These are phyloP conservation scores for Quercus phellos DNA, from an alignment of 331 rosid species.

Conservation along the genomic window DNA sequence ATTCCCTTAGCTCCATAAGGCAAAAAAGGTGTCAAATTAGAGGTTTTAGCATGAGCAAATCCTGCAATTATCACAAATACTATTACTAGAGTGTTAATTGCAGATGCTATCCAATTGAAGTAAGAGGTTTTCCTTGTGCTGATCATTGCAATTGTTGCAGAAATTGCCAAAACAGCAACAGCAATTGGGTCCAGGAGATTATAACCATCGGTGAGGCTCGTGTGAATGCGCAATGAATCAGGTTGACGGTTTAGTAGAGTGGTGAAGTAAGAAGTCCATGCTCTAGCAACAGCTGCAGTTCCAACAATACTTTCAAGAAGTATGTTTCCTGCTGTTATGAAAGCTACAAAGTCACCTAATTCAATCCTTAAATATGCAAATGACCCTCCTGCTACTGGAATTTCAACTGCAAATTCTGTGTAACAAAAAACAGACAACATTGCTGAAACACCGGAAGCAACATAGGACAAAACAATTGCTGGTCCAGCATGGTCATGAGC, in stretches of 20 bases:
- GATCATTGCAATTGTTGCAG: conserved; percentile 42
- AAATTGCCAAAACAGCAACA: conserved; percentile 34
- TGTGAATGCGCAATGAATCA: conserved; percentile 48
- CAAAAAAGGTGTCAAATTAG: conserved; percentile 56
- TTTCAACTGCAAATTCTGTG: conserved; percentile 77
- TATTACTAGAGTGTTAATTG: conserved; percentile 40
- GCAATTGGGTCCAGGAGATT: conserved; percentile 71
- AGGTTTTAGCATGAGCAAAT: conserved; percentile 41
- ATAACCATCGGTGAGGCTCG: conserved; percentile 43
- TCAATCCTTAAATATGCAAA: conserved; percentile 72
- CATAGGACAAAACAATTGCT: conserved; percentile 61
- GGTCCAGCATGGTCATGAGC: conserved; percentile 50
- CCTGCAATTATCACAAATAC: conserved; percentile 56
- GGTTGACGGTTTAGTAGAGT: conserved; percentile 45
- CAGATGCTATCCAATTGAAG: conserved; percentile 71
- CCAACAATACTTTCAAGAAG: conserved; percentile 66
- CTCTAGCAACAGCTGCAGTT: conserved; percentile 59
- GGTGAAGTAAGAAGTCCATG: conserved; percentile 79
- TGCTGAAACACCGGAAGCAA: conserved; percentile 61
- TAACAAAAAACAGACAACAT: conserved; percentile 81
- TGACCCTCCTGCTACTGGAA: conserved; percentile 73
- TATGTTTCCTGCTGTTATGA: conserved; percentile 69
- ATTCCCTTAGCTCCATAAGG: conserved; percentile 60
- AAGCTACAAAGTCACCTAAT: conserved; percentile 71
- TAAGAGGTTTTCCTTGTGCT: conserved; percentile 68